Evolutionary conservation across 768 basidiomycete species (phyloP), one percentile per base, ranked within the genome.

Genomic region (Strobilomyces dryophilus): DNA sequence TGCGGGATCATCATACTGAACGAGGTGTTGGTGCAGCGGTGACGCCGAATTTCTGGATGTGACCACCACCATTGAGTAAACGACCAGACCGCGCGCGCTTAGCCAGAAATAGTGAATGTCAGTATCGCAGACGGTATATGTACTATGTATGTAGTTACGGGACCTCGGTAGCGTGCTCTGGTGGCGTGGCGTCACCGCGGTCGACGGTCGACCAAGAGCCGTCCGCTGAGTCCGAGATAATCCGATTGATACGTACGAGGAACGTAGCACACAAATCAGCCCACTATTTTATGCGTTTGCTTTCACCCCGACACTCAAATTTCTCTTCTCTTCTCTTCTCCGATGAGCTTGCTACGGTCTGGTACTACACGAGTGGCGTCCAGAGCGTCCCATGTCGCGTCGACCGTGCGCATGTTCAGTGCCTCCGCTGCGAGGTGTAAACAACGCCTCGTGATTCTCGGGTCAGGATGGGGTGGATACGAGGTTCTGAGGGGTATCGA

Each of bases 401-500:
- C 45, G n/a, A 45, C 43, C 51, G 47, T 47, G 29, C 74, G 77
- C 24, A 55, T 57, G 49, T 78, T 80, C 52, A 72, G 68, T 49
- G 74, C 73, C 17, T 75, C 77, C 5, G 45, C 62, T 8, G 52
- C 67, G 1, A 53, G 61, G 35, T 54, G 53, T 20, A 72, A 75
- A 51, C 74, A 74, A 45, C 69, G 72, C 32, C 77, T 89, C 34
- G 79, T 88, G 18, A 83, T 89, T 55, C 72, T 89, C 8, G 87
- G 87, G 9, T 87, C 85, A 10, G 87, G 87, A 21, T 89, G 87
- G 87, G 87, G 85, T 52, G 87, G 87, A 0, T 89, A 89, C 59
- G 83, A 83, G 54, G 71, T 89, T 14, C 73, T 89, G 21, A 73
- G 82, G 35, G 76, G 78, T 3, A 71, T 89, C 1, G 84, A 89